Percentiles rank a stretch among this genome's conserved stretches.
These are phyloP conservation scores for Eucalyptus tenuipes DNA, from an alignment of 345 rosid genomes.

Conservation along the genomic window DNA sequence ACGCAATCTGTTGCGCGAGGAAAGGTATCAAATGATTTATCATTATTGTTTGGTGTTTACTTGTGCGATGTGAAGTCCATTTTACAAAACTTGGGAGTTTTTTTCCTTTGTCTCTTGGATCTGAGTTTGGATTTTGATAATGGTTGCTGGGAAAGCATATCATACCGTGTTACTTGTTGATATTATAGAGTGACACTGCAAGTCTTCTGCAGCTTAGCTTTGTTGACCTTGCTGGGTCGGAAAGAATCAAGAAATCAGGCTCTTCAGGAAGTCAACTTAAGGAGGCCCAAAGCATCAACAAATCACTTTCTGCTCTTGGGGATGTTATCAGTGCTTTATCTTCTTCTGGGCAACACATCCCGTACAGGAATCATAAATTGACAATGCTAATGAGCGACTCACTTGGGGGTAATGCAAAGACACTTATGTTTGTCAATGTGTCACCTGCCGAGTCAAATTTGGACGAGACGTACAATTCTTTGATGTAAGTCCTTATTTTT, in stretches of 20 bases:
- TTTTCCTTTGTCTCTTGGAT: background rate
- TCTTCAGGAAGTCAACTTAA: constrained; percentile 79
- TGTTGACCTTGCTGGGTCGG: constrained; percentile 98
- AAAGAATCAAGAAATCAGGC: constrained; percentile 92
- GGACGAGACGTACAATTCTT: constrained; percentile 88
- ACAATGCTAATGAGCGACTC: constrained; percentile 99
- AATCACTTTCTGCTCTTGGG: constrained; percentile 91
- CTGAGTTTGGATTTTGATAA: background rate
- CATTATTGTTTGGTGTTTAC: background rate
- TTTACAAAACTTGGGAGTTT: background rate
- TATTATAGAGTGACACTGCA: background rate
- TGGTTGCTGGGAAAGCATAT: background rate
- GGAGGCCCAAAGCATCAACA: constrained; percentile 97
- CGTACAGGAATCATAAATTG: constrained; percentile 89
- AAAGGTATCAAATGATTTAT: constrained; percentile 36
- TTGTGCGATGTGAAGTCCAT: background rate
- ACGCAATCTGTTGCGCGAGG: constrained; percentile 86
- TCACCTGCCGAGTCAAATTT: constrained; percentile 87
- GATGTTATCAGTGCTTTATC: constrained; percentile 93
- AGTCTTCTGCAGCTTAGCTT: constrained; percentile 63
- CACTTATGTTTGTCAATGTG: constrained; percentile 88
- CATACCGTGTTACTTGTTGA: background rate
- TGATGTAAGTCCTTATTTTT: constrained; percentile 30
- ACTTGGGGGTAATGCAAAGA: constrained; percentile 96
- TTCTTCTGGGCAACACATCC: constrained; percentile 75